These are phyloP conservation scores for Cytospora piceae DNA, from an alignment of 2,329 filamentous ascomycete genomes.

Conservation along the genomic window DNA sequence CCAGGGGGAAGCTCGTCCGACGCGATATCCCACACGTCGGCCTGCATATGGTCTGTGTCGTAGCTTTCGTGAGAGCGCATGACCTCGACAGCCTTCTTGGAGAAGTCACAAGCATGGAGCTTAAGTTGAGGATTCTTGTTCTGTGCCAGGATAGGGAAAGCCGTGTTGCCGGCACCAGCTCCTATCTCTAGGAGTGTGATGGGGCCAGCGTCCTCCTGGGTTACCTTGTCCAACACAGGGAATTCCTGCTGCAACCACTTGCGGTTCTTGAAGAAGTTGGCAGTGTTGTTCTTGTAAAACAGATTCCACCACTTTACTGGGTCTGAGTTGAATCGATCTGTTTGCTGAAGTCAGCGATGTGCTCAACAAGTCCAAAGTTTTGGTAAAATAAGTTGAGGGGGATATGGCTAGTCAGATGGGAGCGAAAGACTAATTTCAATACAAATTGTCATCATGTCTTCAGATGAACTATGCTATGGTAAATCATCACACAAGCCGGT, in stretches of 20 bases:
- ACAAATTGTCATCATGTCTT: slow-evolving; percentile 65
- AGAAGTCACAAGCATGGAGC: slow-evolving; percentile 95
- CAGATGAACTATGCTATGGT: slow-evolving; percentile 76
- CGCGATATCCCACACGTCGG: slow-evolving; percentile 93
- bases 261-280: slow-evolving; percentile 98
- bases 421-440: slow-evolving; percentile 69
- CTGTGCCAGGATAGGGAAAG: slow-evolving; percentile 83
- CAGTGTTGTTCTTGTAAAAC: slow-evolving; percentile 97
- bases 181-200: slow-evolving; percentile 85
- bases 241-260: slow-evolving; percentile 99
- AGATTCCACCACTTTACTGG: slow-evolving; percentile 97
- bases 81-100: slow-evolving; percentile 90
- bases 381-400: slow-evolving; percentile 23
- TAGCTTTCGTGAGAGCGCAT: slow-evolving; percentile 84
- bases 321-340: slow-evolving; percentile 82
- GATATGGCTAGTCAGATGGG: slow-evolving; percentile 63
- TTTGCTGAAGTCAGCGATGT: slow-evolving; percentile 45
- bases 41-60: slow-evolving; percentile 71
- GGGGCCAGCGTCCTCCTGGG: slow-evolving; percentile 68
- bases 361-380: slow-evolving; percentile 22
- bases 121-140: slow-evolving; percentile 83
- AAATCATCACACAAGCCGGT: slow-evolving; percentile 46
- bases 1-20: slow-evolving; percentile 74
- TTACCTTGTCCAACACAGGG: slow-evolving; percentile 79
- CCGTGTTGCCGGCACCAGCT: slow-evolving; percentile 93